Base-by-base conservation (phyloP, 805 yeast genomes). In the Lipomyces lipofer region DNA sequence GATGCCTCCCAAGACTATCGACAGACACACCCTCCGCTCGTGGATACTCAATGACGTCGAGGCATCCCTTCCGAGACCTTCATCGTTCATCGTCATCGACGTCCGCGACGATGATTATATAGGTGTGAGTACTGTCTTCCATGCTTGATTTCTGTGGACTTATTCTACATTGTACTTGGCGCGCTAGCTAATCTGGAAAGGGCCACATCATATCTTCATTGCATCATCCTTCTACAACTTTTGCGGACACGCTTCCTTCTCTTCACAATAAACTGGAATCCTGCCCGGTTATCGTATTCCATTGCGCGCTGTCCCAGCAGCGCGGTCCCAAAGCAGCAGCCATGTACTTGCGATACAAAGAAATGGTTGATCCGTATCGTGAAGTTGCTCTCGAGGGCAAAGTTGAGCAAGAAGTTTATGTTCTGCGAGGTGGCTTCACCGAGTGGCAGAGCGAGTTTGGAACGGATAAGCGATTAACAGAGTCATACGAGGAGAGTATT, bases 261-360 rank as follows among this genome's bases (percentile, higher is more conserved):
- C 73, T 71, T 19, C 49, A 47, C 24, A 62, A 66, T n/a, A 60
- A 70, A 39, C 66, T 77, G 30, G 66, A 69, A 9, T 67, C 65
- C n/a, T 53, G 63, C 5, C 72, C 75, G 40, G 82, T 79, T 50
- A 80, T 89, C 0, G 85, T 94, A 0, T 94, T 92, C 72, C 97
- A 94, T 68, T 92, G 99, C 69, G 90, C 91, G 27, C 75, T 87
- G 28, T 85, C 95, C 2, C 98, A 94, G 69, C 95, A 85, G 56
- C 75, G 99, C 49, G 98, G 98, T 0, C 98, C 98, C 0, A 75
- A 87, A 2, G 80, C 96, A 2, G 90, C 97, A 0, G 71, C 83
- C 70, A 75, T 74, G 63, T 85, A 86, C 63, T 65, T 76, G 59
- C 69, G 84, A 52, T 74, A 75, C 59, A 71, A 43, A 59, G 81